phyloP scores from a whole-genome alignment of 441 rosid species.

The Gossypium schwendimanii region DNA sequence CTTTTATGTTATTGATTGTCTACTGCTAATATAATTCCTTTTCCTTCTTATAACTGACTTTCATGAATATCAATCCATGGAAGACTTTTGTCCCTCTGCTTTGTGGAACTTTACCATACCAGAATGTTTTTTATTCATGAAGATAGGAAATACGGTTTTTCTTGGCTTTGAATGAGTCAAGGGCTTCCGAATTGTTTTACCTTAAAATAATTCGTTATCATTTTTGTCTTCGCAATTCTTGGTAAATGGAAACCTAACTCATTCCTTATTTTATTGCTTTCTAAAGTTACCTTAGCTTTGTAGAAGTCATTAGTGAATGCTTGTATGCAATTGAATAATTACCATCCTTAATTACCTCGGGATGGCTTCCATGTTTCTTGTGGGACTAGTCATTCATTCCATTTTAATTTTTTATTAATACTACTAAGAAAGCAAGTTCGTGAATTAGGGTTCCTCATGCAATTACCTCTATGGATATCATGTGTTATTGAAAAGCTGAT shows the following conservation, averaged over 20 bases:
- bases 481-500: not conserved
- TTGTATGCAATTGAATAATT: not conserved
- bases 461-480: not conserved
- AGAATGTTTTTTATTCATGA: not conserved
- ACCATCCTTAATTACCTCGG: not conserved
- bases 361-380: not conserved
- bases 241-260: not conserved
- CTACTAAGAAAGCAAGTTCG: not conserved
- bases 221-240: not conserved
- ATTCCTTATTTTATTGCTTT: not conserved
- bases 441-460: not conserved
- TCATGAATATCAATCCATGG: too few species aligned
- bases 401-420: not conserved
- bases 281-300: not conserved
- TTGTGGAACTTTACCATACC: not conserved
- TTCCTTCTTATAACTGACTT: not conserved
- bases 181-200: not conserved
- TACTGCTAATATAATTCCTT: not conserved
- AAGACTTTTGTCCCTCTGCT: too few species aligned
- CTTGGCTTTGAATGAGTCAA: slow-evolving; percentile 2
- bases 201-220: not conserved
- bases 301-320: not conserved
- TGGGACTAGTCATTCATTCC: not conserved
- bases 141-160: not conserved
- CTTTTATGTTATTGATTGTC: not conserved